Conservation (phyloP, 2,329 filamentous ascomycete genomes). For the Aspergillus latus region DNA sequence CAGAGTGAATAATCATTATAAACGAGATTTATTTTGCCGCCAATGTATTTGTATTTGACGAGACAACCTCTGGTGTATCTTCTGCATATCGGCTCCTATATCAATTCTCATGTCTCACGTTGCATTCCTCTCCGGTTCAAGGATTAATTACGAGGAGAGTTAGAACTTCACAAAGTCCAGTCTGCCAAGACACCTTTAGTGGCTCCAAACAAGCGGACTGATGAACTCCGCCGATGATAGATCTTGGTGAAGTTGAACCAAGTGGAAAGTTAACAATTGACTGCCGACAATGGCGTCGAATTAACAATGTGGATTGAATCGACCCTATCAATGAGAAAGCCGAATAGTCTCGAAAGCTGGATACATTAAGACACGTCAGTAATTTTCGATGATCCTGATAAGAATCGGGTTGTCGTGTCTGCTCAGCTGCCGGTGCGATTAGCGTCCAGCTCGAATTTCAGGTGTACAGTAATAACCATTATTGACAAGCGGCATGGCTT, state of each 20-base stretch:
- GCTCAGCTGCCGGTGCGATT: not conserved
- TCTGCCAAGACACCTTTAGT: not conserved
- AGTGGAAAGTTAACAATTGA: too few species aligned
- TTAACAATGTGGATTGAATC: not conserved
- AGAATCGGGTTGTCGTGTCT: not conserved
- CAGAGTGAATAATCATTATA: too few species aligned
- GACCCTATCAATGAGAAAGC: not conserved
- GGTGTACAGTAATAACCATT: not conserved
- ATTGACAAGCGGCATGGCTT: not conserved
- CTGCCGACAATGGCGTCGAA: not conserved
- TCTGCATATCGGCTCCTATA: not conserved
- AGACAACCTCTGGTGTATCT: too few species aligned
- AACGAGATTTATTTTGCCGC: too few species aligned
- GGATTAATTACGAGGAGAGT: too few species aligned
- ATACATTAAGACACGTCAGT: conserved; percentile 3
- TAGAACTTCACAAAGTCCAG: too few species aligned
- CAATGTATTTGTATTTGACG: too few species aligned
- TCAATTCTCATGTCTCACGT: not conserved
- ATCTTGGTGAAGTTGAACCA: not conserved
- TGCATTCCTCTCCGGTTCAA: too few species aligned
- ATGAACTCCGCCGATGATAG: not conserved
- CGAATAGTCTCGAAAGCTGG: not conserved
- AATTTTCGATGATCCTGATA: conserved; percentile 1
- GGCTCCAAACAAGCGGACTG: not conserved
- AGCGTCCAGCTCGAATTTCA: not conserved